Conservation (phyloP, 78 protist genomes). For the Emiliania huxleyi region DNA sequence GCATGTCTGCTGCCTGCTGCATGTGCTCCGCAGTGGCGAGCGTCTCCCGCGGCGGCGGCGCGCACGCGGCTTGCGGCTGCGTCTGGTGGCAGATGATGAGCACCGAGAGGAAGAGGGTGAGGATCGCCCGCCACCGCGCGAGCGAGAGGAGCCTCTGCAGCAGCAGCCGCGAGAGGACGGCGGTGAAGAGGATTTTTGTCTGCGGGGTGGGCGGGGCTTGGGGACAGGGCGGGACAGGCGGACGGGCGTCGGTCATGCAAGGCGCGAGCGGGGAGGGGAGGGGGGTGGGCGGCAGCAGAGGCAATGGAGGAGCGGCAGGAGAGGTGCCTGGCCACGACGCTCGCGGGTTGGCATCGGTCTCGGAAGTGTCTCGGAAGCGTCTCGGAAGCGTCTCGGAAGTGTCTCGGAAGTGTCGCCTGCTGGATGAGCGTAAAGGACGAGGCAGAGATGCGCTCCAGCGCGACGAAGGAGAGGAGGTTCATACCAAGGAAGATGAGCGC, state of each 20-base stretch:
- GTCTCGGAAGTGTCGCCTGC: too few relatives aligned
- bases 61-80: neutral
- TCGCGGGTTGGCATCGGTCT: too few relatives aligned
- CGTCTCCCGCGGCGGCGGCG: neutral
- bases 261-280: too few relatives aligned
- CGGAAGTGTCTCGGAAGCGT: too few relatives aligned
- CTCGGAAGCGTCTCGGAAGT: too few relatives aligned
- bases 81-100: neutral
- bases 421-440: neutral
- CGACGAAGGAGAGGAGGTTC: slow-evolving; percentile 6
- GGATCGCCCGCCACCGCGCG: neutral
- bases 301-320: too few relatives aligned
- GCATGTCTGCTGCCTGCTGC: neutral
- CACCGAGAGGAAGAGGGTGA: neutral
- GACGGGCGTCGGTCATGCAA: too few relatives aligned
- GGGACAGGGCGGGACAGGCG: too few relatives aligned
- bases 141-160: neutral
- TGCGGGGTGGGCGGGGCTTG: too few relatives aligned
- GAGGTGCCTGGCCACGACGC: too few relatives aligned
- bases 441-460: neutral
- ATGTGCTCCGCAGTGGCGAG: neutral
- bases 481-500: neutral
- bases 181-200: neutral
- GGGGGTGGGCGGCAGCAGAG: too few relatives aligned
- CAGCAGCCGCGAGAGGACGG: neutral